These are phyloP conservation scores for Polygonum maritimum DNA, from an alignment of 148 eudicot genomes.

Conservation along the genomic window DNA sequence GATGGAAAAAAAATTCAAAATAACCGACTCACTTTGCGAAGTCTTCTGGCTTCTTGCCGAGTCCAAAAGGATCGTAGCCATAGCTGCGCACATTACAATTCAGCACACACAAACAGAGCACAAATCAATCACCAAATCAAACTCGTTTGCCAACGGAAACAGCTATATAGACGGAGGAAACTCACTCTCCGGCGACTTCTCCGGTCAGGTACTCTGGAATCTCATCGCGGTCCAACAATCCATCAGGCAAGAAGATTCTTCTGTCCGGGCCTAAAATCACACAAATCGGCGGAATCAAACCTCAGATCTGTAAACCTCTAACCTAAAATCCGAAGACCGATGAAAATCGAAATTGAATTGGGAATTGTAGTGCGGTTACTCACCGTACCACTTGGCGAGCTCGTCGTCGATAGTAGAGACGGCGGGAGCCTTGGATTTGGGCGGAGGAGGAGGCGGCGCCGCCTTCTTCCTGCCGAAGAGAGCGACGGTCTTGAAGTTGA, in stretches of 20 bases:
- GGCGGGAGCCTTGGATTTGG: slow-evolving; percentile 10
- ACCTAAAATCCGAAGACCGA: neutral
- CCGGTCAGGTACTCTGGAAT: slow-evolving; percentile 92
- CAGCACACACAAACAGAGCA: neutral
- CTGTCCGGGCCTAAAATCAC: slow-evolving; percentile 70
- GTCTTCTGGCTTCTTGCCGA: slow-evolving; percentile 95
- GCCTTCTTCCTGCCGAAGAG: slow-evolving; percentile 8
- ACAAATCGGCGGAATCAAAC: neutral
- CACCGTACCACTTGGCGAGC: slow-evolving; percentile 22
- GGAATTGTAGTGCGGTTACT: neutral
- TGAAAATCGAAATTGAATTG: neutral
- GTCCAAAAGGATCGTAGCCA: slow-evolving; percentile 98
- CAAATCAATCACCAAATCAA: neutral
- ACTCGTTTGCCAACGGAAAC: neutral
- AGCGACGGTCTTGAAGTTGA: slow-evolving; percentile 8
- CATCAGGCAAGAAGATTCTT: slow-evolving; percentile 88
- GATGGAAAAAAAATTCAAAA: neutral
- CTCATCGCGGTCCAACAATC: slow-evolving; percentile 86
- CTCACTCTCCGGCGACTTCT: slow-evolving; percentile 99
- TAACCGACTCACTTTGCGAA: slow-evolving; percentile 62
- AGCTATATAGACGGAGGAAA: neutral
- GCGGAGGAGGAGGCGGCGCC: neutral
- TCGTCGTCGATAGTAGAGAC: slow-evolving; percentile 10
- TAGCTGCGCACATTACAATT: slow-evolving; percentile 46
- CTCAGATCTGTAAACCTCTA: neutral